phyloP scores from a whole-genome alignment of 2,329 filamentous ascomycete genomes.

The Ophiostoma angusticollis region DNA sequence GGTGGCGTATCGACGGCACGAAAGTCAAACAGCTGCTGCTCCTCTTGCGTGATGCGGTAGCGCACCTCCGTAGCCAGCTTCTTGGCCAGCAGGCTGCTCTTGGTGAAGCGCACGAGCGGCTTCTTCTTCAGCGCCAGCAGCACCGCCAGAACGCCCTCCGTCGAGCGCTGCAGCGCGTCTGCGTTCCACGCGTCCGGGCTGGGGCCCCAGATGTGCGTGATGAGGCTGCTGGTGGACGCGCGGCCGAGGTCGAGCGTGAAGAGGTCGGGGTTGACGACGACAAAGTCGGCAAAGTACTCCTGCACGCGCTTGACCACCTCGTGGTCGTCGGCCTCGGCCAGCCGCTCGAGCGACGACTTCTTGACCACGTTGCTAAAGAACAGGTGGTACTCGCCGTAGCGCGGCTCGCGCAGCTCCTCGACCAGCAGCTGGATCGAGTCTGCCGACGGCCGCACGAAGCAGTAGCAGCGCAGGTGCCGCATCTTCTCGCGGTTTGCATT shows the following conservation, averaged over 20 bases:
- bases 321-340: constrained; percentile 94
- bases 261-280: constrained; percentile 88
- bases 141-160: constrained; percentile 75
- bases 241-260: constrained; percentile 58
- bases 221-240: constrained; percentile 1
- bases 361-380: constrained; percentile 98
- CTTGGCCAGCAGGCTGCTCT: constrained; percentile 77
- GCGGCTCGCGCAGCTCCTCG: constrained; percentile 89
- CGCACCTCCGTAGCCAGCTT: constrained; percentile 88
- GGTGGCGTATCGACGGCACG: constrained; percentile 88
- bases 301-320: constrained; percentile 91
- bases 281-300: constrained; percentile 92
- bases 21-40: constrained; percentile 94
- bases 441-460: constrained; percentile 81
- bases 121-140: constrained; percentile 91
- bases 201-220: constrained; percentile 64
- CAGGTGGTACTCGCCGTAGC: constrained; percentile 93
- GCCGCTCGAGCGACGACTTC: constrained; percentile 84
- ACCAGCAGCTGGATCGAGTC: constrained; percentile 89
- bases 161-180: constrained; percentile 72
- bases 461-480: constrained; percentile 88
- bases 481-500: constrained; percentile 89
- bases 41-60: constrained; percentile 89
- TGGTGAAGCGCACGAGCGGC: constrained; percentile 84
- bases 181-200: constrained; percentile 82